Evolutionary conservation across 2,329 filamentous ascomycete species (phyloP), one percentile per base, ranked within the genome.

Genomic region (Cladophialophora bantiana): DNA sequence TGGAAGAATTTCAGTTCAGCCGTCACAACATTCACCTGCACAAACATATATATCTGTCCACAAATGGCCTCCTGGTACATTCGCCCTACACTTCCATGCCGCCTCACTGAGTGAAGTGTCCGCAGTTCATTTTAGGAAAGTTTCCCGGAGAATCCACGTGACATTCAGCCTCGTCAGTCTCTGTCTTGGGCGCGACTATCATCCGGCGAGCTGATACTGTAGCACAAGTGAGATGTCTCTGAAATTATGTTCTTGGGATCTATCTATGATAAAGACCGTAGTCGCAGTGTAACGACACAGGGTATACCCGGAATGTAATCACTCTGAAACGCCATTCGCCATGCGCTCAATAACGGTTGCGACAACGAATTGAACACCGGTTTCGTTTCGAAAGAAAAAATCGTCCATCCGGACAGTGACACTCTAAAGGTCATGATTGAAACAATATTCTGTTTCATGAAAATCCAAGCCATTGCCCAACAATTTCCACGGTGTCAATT

Each of bases 211-310:
- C 31, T 13, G 1, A 1, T 20, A n/a, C 26, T 26, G 6, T 3
- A 32, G 32, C 10, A 26, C 15, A 34, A 52, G 10, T 12, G 7
- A 59, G 9, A 35, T 32, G 4, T 34, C 10, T 18, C 10, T 18
- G 26, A 42, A 52, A 52, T 7, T 50, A 38, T 59, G 15, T 64
- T n/a, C n/a, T 54, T 59, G 56, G 53, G 54, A 53, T 59, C 45
- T 65, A 65, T 60, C 62, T 65, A 66, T 52, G 36, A 62, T 31
- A 62, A 57, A 52, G 45, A 53, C 58, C 58, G 32, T 40, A 53
- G 48, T 42, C 48, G 35, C 18, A 48, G 32, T 31, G 36, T 50
- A 50, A 62, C 59, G 38, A 56, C 52, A 62, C 50, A 54, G 59
- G 58, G 59, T 66, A 66, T 66, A 61, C 64, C 62, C 64, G 61